These are phyloP conservation scores for Alternaria dauci DNA, from an alignment of 2,329 filamentous ascomycete species.

Conservation along the genomic window DNA sequence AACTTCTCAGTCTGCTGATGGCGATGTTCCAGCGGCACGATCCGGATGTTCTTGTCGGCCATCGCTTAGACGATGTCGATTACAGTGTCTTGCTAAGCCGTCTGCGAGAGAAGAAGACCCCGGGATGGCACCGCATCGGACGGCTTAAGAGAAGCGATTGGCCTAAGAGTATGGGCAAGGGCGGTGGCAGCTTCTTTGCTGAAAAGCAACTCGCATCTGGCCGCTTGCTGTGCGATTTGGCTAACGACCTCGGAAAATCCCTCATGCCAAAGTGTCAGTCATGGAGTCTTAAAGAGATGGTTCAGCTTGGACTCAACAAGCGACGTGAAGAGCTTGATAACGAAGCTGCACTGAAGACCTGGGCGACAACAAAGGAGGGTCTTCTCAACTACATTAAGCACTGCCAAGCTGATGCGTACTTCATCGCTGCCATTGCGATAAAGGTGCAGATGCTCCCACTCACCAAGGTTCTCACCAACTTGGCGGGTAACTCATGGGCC, in stretches of 20 bases:
- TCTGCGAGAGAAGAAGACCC: conserved; percentile 87
- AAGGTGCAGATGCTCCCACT: conserved; percentile 91
- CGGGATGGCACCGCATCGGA: conserved; percentile 93
- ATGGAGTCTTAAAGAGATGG: conserved; percentile 98
- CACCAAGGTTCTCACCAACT: conserved; percentile 93
- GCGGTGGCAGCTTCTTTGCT: conserved; percentile 88
- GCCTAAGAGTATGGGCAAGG: conserved; percentile 86
- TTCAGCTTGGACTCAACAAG: conserved; percentile 83
- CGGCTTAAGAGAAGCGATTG: conserved; percentile 83
- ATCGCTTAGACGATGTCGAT: conserved; percentile 96
- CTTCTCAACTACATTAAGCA: conserved; percentile 93
- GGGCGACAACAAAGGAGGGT: conserved; percentile 83
- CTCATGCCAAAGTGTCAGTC: conserved; percentile 97
- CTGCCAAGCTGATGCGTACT: conserved; percentile 94
- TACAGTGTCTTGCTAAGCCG: conserved; percentile 90
- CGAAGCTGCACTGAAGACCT: conserved; percentile 84
- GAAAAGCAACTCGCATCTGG: conserved; percentile 91
- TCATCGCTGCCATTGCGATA: conserved; percentile 88
- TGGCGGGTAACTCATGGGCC: conserved; percentile 98
- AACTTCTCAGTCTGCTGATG: conserved; percentile 86
- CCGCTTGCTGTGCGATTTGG: conserved; percentile 89
- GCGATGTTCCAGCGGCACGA: conserved; percentile 88
- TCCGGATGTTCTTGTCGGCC: conserved; percentile 91
- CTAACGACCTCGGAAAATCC: conserved; percentile 96
- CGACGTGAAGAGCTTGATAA: conserved; percentile 85